phyloP scores from a whole-genome alignment of 257 asterid genomes.

The Petunia secreta region DNA sequence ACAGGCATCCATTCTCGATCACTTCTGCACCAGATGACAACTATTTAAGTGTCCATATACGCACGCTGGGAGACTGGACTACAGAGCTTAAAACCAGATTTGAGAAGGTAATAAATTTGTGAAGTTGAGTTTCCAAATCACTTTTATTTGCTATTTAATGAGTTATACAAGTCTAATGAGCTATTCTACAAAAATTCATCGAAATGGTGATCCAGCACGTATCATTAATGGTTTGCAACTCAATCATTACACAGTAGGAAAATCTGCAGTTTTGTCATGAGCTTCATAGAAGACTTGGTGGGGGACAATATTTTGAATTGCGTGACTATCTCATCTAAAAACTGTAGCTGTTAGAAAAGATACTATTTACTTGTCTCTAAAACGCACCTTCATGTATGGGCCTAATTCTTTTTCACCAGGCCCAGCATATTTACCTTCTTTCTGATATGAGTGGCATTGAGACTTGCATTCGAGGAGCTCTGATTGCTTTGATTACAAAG shows the following conservation, averaged over 20 bases:
- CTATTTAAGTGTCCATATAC: constrained; percentile 80
- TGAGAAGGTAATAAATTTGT: constrained; percentile 50
- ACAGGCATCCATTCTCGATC: constrained; percentile 95
- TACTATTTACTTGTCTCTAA: too few relatives aligned
- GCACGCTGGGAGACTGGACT: constrained; percentile 91
- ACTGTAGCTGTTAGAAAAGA: too few relatives aligned
- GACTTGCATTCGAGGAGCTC: too few relatives aligned
- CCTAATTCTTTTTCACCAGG: too few relatives aligned
- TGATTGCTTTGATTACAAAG: too few relatives aligned
- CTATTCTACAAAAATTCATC: background rate
- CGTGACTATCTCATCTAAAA: too few relatives aligned
- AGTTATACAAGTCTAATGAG: background rate
- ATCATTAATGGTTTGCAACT: background rate
- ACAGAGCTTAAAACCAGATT: constrained; percentile 72
- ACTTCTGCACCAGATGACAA: constrained; percentile 95
- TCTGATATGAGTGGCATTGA: too few relatives aligned
- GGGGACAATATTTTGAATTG: too few relatives aligned
- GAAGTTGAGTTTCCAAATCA: background rate
- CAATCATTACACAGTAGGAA: background rate
- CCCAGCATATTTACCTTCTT: too few relatives aligned
- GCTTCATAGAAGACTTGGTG: background rate
- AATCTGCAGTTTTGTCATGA: background rate
- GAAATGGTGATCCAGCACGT: constrained; percentile 7
- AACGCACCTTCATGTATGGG: too few relatives aligned
- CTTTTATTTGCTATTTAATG: background rate